Conservation (phyloP, 2,329 filamentous ascomycete genomes). For the Ophiostoma australiae region DNA sequence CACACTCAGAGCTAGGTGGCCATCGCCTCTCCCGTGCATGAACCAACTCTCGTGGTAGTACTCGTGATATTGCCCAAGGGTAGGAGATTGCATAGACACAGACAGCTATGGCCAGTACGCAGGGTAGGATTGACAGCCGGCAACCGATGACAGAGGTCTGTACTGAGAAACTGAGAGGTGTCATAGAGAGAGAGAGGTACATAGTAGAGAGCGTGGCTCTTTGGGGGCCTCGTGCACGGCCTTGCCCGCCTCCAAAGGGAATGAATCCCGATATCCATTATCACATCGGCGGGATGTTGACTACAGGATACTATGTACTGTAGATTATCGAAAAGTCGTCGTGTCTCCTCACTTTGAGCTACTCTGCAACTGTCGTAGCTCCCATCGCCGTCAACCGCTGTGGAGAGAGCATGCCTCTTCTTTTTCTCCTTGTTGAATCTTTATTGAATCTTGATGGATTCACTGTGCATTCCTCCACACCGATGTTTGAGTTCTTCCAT, state of each 20-base stretch:
- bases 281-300: background rate
- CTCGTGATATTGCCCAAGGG: background rate
- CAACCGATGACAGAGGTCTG: background rate
- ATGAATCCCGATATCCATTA: conserved; percentile 1
- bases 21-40: background rate
- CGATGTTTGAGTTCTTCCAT: background rate
- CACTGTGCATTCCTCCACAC: background rate
- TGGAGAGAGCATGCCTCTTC: background rate
- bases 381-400: background rate
- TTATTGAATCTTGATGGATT: background rate
- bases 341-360: background rate
- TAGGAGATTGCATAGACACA: background rate
- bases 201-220: background rate
- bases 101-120: background rate
- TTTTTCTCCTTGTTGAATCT: background rate
- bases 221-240: background rate
- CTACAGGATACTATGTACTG: too few species aligned
- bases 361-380: background rate
- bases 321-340: background rate
- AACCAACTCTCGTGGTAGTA: background rate
- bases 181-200: background rate
- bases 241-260: conserved; percentile 2
- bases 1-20: background rate
- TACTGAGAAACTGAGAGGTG: background rate
- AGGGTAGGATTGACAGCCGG: background rate